phyloP scores from a whole-genome alignment of 1,139 yeast genomes.

The Scheffersomyces parashehatae region DNA sequence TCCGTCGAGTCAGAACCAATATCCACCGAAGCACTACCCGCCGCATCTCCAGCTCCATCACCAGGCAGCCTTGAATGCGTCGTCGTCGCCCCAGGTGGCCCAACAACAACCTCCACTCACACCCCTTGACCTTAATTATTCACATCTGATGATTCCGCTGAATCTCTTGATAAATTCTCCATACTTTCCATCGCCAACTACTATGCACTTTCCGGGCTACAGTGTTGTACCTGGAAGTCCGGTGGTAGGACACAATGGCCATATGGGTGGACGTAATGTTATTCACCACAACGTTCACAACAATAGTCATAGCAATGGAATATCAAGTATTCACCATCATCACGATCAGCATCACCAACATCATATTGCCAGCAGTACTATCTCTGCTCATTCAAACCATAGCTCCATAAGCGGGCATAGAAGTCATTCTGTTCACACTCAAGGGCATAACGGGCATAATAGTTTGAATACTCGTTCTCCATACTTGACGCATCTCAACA shows the following conservation, averaged over 20 bases:
- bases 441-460: constrained; percentile 15
- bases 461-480: constrained; percentile 10
- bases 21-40: constrained; percentile 4
- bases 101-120: constrained; percentile 22
- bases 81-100: no score
- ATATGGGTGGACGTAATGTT: not conserved
- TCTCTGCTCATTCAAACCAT: no score
- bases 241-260: no score
- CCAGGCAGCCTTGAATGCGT: not conserved
- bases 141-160: constrained; percentile 69
- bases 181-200: constrained; percentile 43
- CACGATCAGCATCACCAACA: constrained; percentile 15
- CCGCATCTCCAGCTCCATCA: constrained; percentile 1
- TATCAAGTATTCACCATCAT: constrained; percentile 15
- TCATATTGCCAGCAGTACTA: no score
- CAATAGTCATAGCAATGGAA: constrained; percentile 9
- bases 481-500: constrained; percentile 19
- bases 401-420: no score
- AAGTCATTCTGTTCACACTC: constrained; percentile 6
- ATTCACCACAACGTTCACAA: not conserved
- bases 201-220: constrained; percentile 12
- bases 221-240: no score
- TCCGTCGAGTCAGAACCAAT: not conserved
- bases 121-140: constrained; percentile 55
- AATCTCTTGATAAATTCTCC: constrained; percentile 71